These are phyloP conservation scores for Drechslerella dactyloides DNA, from an alignment of 2,329 filamentous ascomycete genomes.

Conservation along the genomic window DNA sequence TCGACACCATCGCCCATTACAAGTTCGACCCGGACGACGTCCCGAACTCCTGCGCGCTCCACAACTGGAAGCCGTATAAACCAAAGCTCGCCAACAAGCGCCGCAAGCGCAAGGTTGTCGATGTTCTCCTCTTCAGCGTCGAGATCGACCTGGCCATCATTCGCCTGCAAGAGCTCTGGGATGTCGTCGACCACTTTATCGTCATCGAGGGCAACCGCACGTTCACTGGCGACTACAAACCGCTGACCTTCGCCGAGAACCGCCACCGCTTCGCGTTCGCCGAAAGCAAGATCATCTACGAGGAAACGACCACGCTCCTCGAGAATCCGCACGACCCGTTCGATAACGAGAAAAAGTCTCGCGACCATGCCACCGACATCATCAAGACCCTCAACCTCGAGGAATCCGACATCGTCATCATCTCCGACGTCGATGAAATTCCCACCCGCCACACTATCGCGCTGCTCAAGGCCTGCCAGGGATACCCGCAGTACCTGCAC, in stretches of 20 bases:
- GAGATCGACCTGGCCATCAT: constrained; percentile 39
- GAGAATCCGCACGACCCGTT: constrained; percentile 32
- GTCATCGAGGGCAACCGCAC: constrained; percentile 40
- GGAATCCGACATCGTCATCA: constrained; percentile 26
- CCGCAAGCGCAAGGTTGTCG: constrained; percentile 29
- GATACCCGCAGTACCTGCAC: constrained; percentile 33
- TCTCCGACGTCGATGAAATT: constrained; percentile 35
- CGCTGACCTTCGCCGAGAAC: constrained; percentile 29
- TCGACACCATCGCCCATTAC: constrained; percentile 40
- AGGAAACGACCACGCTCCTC: constrained; percentile 30
- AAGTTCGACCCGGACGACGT: constrained; percentile 28
- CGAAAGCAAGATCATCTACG: constrained; percentile 25
- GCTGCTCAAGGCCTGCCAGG: constrained; percentile 32
- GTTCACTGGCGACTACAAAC: constrained; percentile 32
- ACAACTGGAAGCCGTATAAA: constrained; percentile 34
- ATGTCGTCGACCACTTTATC: constrained; percentile 31
- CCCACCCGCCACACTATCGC: constrained; percentile 26
- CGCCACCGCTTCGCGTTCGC: constrained; percentile 39
- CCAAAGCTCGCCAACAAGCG: constrained; percentile 14
- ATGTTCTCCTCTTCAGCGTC: constrained; percentile 32
- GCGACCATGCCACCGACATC: constrained; percentile 37
- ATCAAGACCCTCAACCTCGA: constrained; percentile 25
- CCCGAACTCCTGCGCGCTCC: constrained; percentile 19
- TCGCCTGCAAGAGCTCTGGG: constrained; percentile 32
- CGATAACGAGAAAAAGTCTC: constrained; percentile 33